Evolutionary conservation across 148 eudicot species (phyloP).

Genomic region (Agrostemma githago): DNA sequence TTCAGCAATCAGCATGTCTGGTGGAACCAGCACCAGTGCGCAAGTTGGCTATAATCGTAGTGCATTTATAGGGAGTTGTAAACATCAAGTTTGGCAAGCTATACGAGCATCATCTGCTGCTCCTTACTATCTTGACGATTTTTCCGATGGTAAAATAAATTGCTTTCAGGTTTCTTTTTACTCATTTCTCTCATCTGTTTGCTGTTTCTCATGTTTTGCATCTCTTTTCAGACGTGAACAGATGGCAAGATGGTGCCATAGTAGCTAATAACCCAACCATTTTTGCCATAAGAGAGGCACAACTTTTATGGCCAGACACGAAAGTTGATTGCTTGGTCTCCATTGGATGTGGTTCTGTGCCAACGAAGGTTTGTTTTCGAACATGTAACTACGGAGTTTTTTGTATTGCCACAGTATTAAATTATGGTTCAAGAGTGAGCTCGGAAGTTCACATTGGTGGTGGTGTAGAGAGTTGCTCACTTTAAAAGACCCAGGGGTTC

Average conservation of each 20-base stretch:
- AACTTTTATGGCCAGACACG: conserved; percentile 95
- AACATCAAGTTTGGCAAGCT: conserved; percentile 92
- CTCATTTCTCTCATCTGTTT: neutral
- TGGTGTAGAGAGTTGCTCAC: too few species aligned
- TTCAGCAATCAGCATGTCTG: conserved; percentile 55
- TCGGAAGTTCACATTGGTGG: too few species aligned
- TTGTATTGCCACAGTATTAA: neutral
- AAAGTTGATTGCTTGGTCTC: conserved; percentile 92
- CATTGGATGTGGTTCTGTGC: conserved; percentile 88
- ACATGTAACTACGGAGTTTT: neutral
- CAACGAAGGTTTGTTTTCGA: conserved; percentile 63
- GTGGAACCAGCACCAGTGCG: conserved; percentile 46
- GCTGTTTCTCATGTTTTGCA: conserved; percentile 2
- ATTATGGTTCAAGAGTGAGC: neutral
- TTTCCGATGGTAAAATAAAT: conserved; percentile 62
- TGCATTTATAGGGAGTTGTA: conserved; percentile 97
- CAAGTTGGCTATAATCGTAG: conserved; percentile 71
- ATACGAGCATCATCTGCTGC: conserved; percentile 99
- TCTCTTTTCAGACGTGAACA: conserved; percentile 51
- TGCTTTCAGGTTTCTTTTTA: conserved; percentile 13
- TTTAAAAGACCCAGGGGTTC: too few species aligned
- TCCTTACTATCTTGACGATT: conserved; percentile 99
- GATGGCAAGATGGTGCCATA: conserved; percentile 99
- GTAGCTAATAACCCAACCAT: conserved; percentile 98
- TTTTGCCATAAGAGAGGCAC: conserved; percentile 95